phyloP scores from a whole-genome alignment of 2,329 filamentous ascomycete genomes.

The Mycosphaerella arachidis region DNA sequence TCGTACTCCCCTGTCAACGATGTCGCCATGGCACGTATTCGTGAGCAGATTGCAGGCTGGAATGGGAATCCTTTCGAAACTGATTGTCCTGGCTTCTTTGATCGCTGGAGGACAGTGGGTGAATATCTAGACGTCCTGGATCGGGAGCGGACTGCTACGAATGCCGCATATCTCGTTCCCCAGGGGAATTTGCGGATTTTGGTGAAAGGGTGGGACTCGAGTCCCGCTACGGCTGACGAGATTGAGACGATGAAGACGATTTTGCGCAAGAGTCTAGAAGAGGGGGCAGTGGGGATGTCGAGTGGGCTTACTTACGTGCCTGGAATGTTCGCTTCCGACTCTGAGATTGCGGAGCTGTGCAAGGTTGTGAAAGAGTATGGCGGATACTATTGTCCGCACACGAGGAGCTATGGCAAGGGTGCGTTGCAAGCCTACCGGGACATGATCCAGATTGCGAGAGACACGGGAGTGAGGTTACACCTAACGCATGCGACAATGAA shows the following conservation, averaged over 20 bases:
- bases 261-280: slow-evolving; percentile 18
- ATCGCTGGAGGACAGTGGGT: slow-evolving; percentile 25
- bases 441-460: slow-evolving; percentile 26
- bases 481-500: slow-evolving; percentile 30
- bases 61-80: slow-evolving; percentile 26
- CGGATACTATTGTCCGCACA: slow-evolving; percentile 30
- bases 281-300: slow-evolving; percentile 29
- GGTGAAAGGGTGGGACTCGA: slow-evolving; percentile 25
- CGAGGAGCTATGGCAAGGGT: slow-evolving; percentile 26
- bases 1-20: slow-evolving; percentile 26
- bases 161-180: slow-evolving; percentile 28
- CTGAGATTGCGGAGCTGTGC: slow-evolving; percentile 25
- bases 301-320: slow-evolving; percentile 29
- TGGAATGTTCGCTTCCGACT: slow-evolving; percentile 25
- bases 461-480: slow-evolving; percentile 27
- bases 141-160: slow-evolving; percentile 22
- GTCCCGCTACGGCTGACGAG: slow-evolving; percentile 19
- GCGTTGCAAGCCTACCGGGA: slow-evolving; percentile 26
- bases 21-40: slow-evolving; percentile 21
- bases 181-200: slow-evolving; percentile 30
- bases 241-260: slow-evolving; percentile 24
- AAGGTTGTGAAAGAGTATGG: slow-evolving; percentile 24
- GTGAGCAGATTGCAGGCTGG: slow-evolving; percentile 30
- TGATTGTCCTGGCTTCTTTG: slow-evolving; percentile 21
- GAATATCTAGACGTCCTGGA: slow-evolving; percentile 27